Evolutionary conservation across 305 asterid species (phyloP).

Genomic region (Fraxinus velutina): DNA sequence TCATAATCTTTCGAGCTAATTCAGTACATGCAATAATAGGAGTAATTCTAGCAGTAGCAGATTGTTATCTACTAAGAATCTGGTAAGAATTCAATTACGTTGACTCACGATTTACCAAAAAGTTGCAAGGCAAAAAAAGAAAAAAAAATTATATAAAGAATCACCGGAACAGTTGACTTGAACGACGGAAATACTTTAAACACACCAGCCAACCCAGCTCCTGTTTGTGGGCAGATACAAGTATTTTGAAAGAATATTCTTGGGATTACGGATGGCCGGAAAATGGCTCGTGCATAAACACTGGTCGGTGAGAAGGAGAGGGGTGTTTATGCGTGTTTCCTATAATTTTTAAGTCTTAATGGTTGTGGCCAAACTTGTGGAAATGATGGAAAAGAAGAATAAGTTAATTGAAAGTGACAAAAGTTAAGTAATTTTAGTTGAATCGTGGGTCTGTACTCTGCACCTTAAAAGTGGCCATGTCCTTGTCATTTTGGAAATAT

Average conservation of each 20-base stretch:
- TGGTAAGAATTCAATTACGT: not conserved
- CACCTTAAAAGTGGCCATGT: not conserved
- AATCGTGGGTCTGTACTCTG: not conserved
- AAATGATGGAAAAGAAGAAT: not conserved
- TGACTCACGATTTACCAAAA: not conserved
- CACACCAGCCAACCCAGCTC: not conserved
- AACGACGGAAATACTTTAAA: not conserved
- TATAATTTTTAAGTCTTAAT: not conserved
- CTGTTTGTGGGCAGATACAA: not conserved
- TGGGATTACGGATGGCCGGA: not conserved
- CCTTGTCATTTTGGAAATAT: not conserved
- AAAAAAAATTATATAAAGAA: too few species aligned
- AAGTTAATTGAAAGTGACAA: not conserved
- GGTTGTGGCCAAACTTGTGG: not conserved
- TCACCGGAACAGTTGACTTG: not conserved
- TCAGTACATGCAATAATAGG: not conserved
- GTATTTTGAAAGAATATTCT: not conserved
- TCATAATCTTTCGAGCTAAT: not conserved
- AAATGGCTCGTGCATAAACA: not conserved
- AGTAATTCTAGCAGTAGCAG: not conserved
- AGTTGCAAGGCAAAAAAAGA: not conserved
- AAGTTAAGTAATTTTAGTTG: not conserved
- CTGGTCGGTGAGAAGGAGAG: not conserved
- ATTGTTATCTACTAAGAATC: not conserved
- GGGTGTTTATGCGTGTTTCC: not conserved